Evolutionary conservation across 192 early-diverging fungal species (phyloP), one percentile per base, ranked within the genome.

Genomic region (Pilaira anomala): DNA sequence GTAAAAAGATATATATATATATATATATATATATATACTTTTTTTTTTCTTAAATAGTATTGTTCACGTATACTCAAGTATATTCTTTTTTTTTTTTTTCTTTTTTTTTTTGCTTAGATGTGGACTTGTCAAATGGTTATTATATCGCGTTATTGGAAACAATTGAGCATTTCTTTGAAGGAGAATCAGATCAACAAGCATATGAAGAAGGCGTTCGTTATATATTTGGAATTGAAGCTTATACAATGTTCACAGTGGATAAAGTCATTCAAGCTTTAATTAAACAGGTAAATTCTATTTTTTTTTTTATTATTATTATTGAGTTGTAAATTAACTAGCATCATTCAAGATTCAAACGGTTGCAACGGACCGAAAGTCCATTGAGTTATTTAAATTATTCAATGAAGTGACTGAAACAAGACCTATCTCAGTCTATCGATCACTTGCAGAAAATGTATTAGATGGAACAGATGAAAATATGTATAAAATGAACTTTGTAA

Each of bases 171-270:
- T 84, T 92, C 54, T 70, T 98, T 71, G 84, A 85, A 28, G 86
- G 85, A 25, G 87, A 95, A 48, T 73, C 93, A 57, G 94, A 97
- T 21, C 65, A 82, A 29, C 73, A 71, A 30, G 76, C 75, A 48
- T 98, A 88, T 80, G 97, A 98, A 63, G 95, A 98, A 59, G 80
- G 82, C 21, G 73, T 87, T 41, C 88, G 97, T 0, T 83, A 86
- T 48, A 77, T 98, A 71, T 98, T 91, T 76, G 87, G 90, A 18
- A 96, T 88, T 48, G 82, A 91, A 36, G 97, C 91, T 3, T 96
- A 97, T 65, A 72, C 87, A 45, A 80, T 93, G 29, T 89, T 96
- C 65, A 95, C 93, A 0, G 72, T 97, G 7, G 95, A 98, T 75
- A 93, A 91, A 68, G 79, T 96, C 19, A 78, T 93, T 22, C 83